A percentile compares a stretch with the other conserved stretches of the same genome.
phyloP scores from a whole-genome alignment of 176 grass and related monocot genomes.

The Bonia amplexicaulis region DNA sequence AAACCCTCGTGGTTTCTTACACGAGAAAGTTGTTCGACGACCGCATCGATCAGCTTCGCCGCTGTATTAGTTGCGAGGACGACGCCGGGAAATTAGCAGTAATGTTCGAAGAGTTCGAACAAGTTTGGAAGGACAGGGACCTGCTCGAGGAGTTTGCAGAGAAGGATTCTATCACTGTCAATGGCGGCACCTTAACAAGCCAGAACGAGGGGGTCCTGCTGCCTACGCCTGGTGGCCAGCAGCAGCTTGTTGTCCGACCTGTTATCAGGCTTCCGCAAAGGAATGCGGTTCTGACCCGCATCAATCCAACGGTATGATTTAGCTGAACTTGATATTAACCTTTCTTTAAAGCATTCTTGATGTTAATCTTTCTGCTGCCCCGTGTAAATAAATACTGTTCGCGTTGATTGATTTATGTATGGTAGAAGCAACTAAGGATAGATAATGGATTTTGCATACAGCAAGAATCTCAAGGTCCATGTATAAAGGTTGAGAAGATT shows the following conservation, averaged over 20 bases:
- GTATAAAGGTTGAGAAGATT: too few species aligned
- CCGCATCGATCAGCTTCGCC: conserved; percentile 39
- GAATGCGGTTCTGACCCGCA: conserved; percentile 55
- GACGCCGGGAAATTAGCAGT: conserved; percentile 36
- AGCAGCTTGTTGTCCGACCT: conserved; percentile 37
- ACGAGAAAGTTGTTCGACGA: conserved; percentile 50
- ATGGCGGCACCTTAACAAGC: conserved; percentile 16
- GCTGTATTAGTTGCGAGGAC: conserved; percentile 34
- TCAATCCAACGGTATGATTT: conserved; percentile 49
- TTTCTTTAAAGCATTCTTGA: background rate
- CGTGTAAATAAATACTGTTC: background rate
- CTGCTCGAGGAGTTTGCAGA: conserved; percentile 46
- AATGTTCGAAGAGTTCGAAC: conserved; percentile 44
- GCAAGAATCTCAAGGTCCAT: too few species aligned
- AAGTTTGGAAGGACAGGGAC: conserved; percentile 41
- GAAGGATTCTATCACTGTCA: conserved; percentile 26
- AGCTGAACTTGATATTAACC: background rate
- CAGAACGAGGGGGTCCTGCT: conserved; percentile 39
- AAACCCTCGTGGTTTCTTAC: conserved; percentile 57
- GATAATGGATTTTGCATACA: too few species aligned
- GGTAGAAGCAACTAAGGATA: too few species aligned
- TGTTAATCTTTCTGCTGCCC: background rate
- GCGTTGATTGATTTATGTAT: background rate
- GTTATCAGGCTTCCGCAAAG: conserved; percentile 48
- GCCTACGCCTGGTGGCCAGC: background rate